Evolutionary conservation across 176 grass and related monocot species (phyloP), one percentile per base, ranked within the genome.

Genomic region (Triticum dicoccoides): DNA sequence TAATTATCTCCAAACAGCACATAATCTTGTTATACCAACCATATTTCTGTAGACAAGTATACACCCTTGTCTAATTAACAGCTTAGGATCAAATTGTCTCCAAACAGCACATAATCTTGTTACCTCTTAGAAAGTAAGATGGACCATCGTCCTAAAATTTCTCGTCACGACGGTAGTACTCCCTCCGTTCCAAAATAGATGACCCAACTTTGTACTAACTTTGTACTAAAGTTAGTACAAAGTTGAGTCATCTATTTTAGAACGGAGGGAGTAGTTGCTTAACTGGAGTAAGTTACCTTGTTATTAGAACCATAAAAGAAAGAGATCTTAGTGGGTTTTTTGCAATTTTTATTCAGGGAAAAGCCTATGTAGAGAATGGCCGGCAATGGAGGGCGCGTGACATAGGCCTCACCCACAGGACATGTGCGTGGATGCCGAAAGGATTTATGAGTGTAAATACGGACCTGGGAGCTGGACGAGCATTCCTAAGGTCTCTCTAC

Each of bases 381-480:
- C 80, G 78, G 8, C 73, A 87, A 54, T 98, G 96, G 93, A 78
- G 81, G 4, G 84, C 93, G 24, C 79, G 69, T 37, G 91, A 98
- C 73, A 95, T 98, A 84, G 96, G 93, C 42, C 86, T 95, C 45
- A 95, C 71, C 66, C 61, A 90, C 11, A 95, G 77, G 88, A 94
- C 91, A 13, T 95, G 93, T 82, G 86, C 71, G 20, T 98, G 96
- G 96, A 95, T 98, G 93, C 69, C 85, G 0, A 37, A 87, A 81
- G 95, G 95, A 90, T 98, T 95, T 81, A 95, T 98, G 93, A 98
- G 91, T 85, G 89, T 98, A 79, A 84, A 98, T 79, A 98, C 91
- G 1, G 78, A 90, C 61, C 73, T 89, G 42, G 93, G 85, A 85
- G 93, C 95, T 58, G 95, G 95, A 75, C 84, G 65, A 82, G 93